A percentile compares a stretch with the other conserved stretches of the same genome.
phyloP scores from a whole-genome alignment of 2,329 filamentous ascomycete species.

The Penicillium crustosum region DNA sequence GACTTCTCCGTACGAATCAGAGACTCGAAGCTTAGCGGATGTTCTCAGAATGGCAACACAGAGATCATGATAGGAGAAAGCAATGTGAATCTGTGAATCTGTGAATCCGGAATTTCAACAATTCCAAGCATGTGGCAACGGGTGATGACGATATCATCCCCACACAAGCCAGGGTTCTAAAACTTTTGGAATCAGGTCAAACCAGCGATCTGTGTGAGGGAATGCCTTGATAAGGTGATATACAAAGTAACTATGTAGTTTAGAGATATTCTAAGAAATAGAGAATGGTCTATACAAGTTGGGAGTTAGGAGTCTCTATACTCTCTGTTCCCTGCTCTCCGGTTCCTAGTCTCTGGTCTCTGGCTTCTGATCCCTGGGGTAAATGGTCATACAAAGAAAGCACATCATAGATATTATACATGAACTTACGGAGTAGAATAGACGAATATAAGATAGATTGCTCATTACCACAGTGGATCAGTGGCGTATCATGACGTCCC shows the following conservation, averaged over 20 bases:
- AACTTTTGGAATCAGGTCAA: not conserved
- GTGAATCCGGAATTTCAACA: not conserved
- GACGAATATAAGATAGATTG: not conserved
- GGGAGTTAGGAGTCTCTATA: not conserved
- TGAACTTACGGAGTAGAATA: not conserved
- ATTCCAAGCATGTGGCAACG: slow-evolving; percentile 10
- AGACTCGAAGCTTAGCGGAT: not conserved
- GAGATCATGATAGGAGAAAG: not conserved
- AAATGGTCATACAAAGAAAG: not conserved
- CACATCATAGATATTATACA: not conserved
- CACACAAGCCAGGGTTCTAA: slow-evolving; percentile 3
- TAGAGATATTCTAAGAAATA: not conserved
- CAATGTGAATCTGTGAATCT: not conserved
- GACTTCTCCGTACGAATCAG: not conserved
- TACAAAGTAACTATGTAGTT: too few species aligned
- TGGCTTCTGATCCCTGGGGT: not conserved
- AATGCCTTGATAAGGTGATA: not conserved
- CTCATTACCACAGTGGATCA: slow-evolving; percentile 7
- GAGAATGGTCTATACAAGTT: not conserved
- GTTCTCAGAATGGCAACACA: not conserved
- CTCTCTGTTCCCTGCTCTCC: not conserved
- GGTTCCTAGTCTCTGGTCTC: too few species aligned
- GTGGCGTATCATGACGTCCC: slow-evolving; percentile 19
- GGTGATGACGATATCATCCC: slow-evolving; percentile 13
- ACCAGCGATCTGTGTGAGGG: not conserved